Percentiles rank a stretch among this genome's conserved stretches.
Conservation (phyloP, 2,329 filamentous ascomycete species). For the Aspergillus arachidicola region DNA sequence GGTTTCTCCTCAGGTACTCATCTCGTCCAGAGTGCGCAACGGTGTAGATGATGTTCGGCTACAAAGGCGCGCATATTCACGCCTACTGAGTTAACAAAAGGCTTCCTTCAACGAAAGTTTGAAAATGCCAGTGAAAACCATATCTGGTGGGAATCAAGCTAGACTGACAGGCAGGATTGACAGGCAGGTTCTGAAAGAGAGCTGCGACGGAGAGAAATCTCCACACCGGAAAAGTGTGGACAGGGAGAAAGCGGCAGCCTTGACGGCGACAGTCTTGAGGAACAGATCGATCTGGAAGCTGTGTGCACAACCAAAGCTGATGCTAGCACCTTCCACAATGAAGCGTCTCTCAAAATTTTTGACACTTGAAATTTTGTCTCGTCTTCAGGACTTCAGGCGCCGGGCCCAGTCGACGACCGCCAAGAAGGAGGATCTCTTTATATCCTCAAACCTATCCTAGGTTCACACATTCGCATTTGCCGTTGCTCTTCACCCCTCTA, state of each 20-base stretch:
- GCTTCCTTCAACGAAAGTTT: slow-evolving; percentile 75
- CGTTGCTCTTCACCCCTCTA: slow-evolving; percentile 83
- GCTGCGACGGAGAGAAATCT: slow-evolving; percentile 69
- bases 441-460: slow-evolving; percentile 80
- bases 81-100: slow-evolving; percentile 85
- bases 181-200: slow-evolving; percentile 79
- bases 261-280: slow-evolving; percentile 48
- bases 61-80: slow-evolving; percentile 92
- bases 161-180: slow-evolving; percentile 88
- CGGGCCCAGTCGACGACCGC: slow-evolving; percentile 2
- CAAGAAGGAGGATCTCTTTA: slow-evolving; percentile 40
- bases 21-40: slow-evolving; percentile 73
- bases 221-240: slow-evolving; percentile 50
- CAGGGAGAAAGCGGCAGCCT: slow-evolving; percentile 40
- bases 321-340: not conserved
- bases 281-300: slow-evolving; percentile 54
- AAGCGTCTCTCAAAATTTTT: not conserved
- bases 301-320: slow-evolving; percentile 57
- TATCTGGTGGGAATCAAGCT: slow-evolving; percentile 92
- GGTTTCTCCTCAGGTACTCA: slow-evolving; percentile 65
- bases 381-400: slow-evolving; percentile 27
- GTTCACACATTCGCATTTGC: slow-evolving; percentile 69
- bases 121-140: slow-evolving; percentile 88
- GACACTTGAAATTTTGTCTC: slow-evolving; percentile 28
- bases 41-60: slow-evolving; percentile 77